A percentile compares a stretch with the other conserved stretches of the same genome.
phyloP scores from a whole-genome alignment of 75 land plant species.

The Sequoia sempervirens region DNA sequence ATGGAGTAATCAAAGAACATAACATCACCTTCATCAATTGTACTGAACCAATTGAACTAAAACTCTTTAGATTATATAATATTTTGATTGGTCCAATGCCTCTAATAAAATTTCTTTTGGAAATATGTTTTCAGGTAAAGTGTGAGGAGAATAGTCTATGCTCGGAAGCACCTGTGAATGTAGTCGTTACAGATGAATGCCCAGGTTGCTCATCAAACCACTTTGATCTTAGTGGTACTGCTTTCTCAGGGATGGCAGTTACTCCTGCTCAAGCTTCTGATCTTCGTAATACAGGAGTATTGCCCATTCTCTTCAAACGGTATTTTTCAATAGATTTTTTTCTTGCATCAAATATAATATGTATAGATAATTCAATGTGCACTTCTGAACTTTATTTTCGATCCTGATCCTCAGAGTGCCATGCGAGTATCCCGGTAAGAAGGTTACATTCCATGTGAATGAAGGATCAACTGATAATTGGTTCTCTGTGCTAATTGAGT shows the following conservation, averaged over 20 bases:
- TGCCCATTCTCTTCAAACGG: slow-evolving; percentile 34
- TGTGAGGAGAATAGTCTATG: slow-evolving; percentile 30
- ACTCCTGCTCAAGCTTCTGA: slow-evolving; percentile 18
- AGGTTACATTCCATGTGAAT: slow-evolving; percentile 73
- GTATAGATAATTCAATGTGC: background rate
- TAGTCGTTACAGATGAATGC: slow-evolving; percentile 48
- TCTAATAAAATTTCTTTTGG: background rate
- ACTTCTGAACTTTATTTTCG: background rate
- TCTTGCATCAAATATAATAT: background rate
- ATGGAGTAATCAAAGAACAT: no score
- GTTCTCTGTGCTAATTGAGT: slow-evolving; percentile 57
- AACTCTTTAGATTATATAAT: no score
- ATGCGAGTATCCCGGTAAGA: slow-evolving; percentile 63
- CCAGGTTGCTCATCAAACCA: slow-evolving; percentile 43
- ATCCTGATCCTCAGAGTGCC: slow-evolving; percentile 34
- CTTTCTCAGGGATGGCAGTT: slow-evolving; percentile 56
- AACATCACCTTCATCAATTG: no score
- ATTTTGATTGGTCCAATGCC: no score
- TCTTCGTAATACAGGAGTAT: slow-evolving; percentile 39
- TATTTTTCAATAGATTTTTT: background rate
- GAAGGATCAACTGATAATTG: slow-evolving; percentile 72
- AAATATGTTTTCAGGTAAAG: slow-evolving; percentile 22
- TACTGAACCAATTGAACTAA: no score
- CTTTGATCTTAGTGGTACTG: slow-evolving; percentile 64
- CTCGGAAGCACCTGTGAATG: slow-evolving; percentile 37